Evolutionary conservation across 2,329 filamentous ascomycete species (phyloP).

Genomic region (Clonostachys sp.): DNA sequence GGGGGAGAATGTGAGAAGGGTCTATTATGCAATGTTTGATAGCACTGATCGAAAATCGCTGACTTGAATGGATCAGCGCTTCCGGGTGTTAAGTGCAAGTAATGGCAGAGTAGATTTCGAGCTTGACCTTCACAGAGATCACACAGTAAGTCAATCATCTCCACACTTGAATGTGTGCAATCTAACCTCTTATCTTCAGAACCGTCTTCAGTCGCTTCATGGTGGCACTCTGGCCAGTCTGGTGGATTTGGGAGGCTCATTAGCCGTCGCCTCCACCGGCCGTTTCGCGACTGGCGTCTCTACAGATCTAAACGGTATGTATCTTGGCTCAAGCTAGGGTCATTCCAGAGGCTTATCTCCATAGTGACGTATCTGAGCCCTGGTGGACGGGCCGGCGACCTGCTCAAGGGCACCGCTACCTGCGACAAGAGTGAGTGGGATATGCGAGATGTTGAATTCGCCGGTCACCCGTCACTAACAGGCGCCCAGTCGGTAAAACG

Average conservation of each 20-base stretch:
- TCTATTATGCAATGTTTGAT: fast-evolving
- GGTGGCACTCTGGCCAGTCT: conserved; percentile 77
- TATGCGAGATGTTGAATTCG: not conserved
- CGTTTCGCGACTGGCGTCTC: conserved; percentile 60
- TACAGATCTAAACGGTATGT: conserved; percentile 56
- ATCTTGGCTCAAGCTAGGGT: not conserved
- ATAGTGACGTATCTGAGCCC: conserved; percentile 59
- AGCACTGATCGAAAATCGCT: too few relatives aligned
- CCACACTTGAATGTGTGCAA: not conserved
- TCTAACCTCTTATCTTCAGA: conserved; percentile 36
- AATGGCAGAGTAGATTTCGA: conserved; percentile 72
- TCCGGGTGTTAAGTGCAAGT: conserved; percentile 60
- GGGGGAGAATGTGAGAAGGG: conserved; percentile 4
- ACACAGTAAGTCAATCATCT: conserved; percentile 54
- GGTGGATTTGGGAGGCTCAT: conserved; percentile 61
- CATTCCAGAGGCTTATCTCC: conserved; percentile 2
- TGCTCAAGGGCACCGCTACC: conserved; percentile 48
- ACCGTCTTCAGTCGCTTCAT: conserved; percentile 71
- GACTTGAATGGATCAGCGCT: conserved; percentile 31
- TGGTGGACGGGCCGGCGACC: conserved; percentile 53
- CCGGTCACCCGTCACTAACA: not conserved
- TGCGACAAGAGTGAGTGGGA: conserved; percentile 54
- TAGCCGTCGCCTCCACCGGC: conserved; percentile 61
- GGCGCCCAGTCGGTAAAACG: conserved; percentile 51
- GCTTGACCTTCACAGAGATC: conserved; percentile 67